A percentile compares a stretch with the other conserved stretches of the same genome.
Evolutionary conservation across 179 eudicot species (phyloP).

Genomic region (Beta corolliflora): DNA sequence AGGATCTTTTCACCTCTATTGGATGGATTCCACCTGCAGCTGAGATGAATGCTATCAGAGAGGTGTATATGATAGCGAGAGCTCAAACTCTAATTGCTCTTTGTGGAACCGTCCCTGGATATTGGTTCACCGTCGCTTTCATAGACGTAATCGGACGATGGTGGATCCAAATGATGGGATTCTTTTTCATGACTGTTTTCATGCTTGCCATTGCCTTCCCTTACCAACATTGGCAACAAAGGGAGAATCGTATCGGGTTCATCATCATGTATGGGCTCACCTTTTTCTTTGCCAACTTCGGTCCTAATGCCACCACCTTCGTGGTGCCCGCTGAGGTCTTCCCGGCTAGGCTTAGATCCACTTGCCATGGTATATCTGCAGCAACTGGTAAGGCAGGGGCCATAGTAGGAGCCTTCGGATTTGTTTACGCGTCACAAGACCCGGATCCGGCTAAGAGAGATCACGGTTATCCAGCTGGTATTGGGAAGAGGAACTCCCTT

Average conservation of each 20-base stretch:
- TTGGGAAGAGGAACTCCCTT: slow-evolving; percentile 40
- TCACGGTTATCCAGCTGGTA: slow-evolving; percentile 35
- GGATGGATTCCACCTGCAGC: slow-evolving; percentile 33
- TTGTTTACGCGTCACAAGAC: slow-evolving; percentile 35
- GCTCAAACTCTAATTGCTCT: slow-evolving; percentile 44
- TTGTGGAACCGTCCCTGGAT: slow-evolving; percentile 46
- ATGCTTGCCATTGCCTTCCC: slow-evolving; percentile 44
- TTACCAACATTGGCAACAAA: slow-evolving; percentile 26
- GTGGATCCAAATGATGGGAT: slow-evolving; percentile 41
- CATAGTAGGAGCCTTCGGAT: slow-evolving; percentile 44
- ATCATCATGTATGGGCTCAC: slow-evolving; percentile 39
- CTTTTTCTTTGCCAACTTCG: slow-evolving; percentile 51
- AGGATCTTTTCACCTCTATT: slow-evolving; percentile 30
- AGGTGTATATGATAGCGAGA: slow-evolving; percentile 34
- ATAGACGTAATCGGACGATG: slow-evolving; percentile 40
- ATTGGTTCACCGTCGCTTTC: slow-evolving; percentile 44
- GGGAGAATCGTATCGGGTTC: slow-evolving; percentile 31
- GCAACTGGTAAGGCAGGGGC: slow-evolving; percentile 50
- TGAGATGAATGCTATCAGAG: slow-evolving; percentile 37
- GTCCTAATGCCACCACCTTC: slow-evolving; percentile 49
- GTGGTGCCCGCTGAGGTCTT: slow-evolving; percentile 50
- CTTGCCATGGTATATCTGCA: slow-evolving; percentile 50
- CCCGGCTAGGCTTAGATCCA: slow-evolving; percentile 44
- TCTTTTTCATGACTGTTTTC: slow-evolving; percentile 44
- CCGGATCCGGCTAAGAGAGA: slow-evolving; percentile 16